Evolutionary conservation across 345 rosid genomes (phyloP), one percentile per base, ranked within the genome.

Genomic region (Gossypium australe): DNA sequence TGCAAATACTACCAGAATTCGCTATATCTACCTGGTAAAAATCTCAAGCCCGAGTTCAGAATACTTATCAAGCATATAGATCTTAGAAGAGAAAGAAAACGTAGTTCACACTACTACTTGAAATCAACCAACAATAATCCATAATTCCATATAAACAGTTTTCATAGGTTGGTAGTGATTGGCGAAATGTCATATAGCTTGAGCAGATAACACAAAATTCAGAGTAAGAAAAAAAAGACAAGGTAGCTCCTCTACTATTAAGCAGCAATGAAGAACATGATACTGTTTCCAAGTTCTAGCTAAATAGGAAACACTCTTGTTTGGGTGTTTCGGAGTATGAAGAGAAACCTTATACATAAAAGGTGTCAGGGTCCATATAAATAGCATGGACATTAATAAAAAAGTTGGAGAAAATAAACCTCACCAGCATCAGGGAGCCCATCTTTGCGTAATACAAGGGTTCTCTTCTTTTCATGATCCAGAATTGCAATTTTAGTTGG

Each of bases 401-500:
- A 18, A 29, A 0, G 41, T 34, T 14, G 56, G 22, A 66, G 29
- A 74, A 71, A 17, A 29, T 49, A 27, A 57, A 77, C 62, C 85
- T 90, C 80, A 93, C 99, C 99, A 68, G 99, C 97, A 88, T 93
- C 96, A 43, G 98, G 93, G 83, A 95, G 93, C 57, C 99, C 98
- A 77, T 95, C 97, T 81, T 95, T 95, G 79, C 94, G 96, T 70
- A 95, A 43, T 58, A 95, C 97, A 58, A 93, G 90, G 24, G 99
- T 95, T 80, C 97, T 90, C 88, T 95, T 95, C 87, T 88, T 91
- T 81, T 93, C 98, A 43, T 93, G 99, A 81, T 95, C 99, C 81
- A 93, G 75, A 53, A 95, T 91, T 14, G 99, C 98, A 79, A 91
- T 91, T 87, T 93, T 93, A 49, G 97, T 89, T 16, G 97, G 97